Base-by-base conservation (phyloP, 305 asterid species). In the Andrographis paniculata region DNA sequence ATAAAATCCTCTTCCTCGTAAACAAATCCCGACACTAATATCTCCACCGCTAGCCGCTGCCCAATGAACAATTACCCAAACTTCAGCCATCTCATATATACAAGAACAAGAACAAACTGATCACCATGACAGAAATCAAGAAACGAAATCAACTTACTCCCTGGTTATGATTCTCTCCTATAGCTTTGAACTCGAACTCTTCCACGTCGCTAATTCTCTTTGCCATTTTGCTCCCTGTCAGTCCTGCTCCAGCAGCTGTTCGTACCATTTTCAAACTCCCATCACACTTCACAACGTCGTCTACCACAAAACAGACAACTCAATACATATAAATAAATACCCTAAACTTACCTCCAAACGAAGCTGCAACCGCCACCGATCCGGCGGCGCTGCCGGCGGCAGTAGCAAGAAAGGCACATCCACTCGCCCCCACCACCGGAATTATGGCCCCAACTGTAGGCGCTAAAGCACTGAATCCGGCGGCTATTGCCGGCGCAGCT, bases 161-260 rank as follows among this genome's bases (percentile, higher is more conserved):
- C 71, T 92, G 87, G 77, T 76, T 92, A 73, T 81, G 96, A 69
- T 79, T 87, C 62, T 84, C 85, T 54, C 96, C 96, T 13, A 83
- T 58, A 50, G 70, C 70, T 72, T 77, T 84, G 81, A 92, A 87
- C 76, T 84, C 95, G 65, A 92, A 92, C 71, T 74, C 99, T 62
- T 92, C 99, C 64, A 84, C 75, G 41, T 79, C 96, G 19, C 96
- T 96, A 0, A 70, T 84, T 62, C 99, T 87, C 80, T 95, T 75
- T 27, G 96, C 94, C 94, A 87, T 75, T 76, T 92, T 92, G 66
- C 63, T 74, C 58, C 99, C 96, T 3, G 96, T 79, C 65, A 92
- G 99, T 68, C 99, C 95, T 62, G 96, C 99, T 75, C 96, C 99
- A 68, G 99, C 99, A 79, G 96, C 96, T 92, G 76, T 50, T n/a